These are phyloP conservation scores for Sanghuangporus weigelae DNA, from an alignment of 1,284 basidiomycete genomes.

Conservation along the genomic window DNA sequence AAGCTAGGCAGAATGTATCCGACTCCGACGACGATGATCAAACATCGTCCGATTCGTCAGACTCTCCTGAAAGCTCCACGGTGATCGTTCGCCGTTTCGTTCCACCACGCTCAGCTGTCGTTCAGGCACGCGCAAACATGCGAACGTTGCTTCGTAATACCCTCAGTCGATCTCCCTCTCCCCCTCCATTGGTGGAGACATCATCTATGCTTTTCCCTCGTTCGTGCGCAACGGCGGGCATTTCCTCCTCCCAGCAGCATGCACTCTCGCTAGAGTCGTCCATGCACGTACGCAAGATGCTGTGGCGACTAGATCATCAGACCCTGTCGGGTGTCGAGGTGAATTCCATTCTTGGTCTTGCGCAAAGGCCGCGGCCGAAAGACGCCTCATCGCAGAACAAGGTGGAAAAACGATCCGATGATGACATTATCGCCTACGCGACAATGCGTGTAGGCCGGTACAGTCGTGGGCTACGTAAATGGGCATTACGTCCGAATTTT, in stretches of 20 bases:
- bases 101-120: not conserved
- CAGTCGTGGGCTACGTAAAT: constrained; percentile 56
- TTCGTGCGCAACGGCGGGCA: constrained; percentile 43
- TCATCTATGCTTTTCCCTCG: constrained; percentile 54
- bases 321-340: constrained; percentile 41
- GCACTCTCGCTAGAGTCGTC: constrained; percentile 38
- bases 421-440: constrained; percentile 39
- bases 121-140: constrained; percentile 5
- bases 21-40: constrained; percentile 23
- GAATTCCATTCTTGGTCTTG: constrained; percentile 44
- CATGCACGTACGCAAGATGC: constrained; percentile 47
- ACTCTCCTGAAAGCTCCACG: not conserved
- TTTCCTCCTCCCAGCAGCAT: constrained; percentile 28
- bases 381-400: constrained; percentile 20
- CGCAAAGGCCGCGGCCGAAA: constrained; percentile 32
- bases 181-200: constrained; percentile 28
- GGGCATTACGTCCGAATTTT: constrained; percentile 69
- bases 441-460: constrained; percentile 34
- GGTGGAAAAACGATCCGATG: constrained; percentile 20
- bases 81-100: constrained; percentile 1
- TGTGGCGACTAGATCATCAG: constrained; percentile 38
- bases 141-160: constrained; percentile 12
- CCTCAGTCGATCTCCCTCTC: constrained; percentile 10
- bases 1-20: constrained; percentile 26
- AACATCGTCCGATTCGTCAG: constrained; percentile 20